Conservation (phyloP, 768 basidiomycete species). For the Termitomyces sp. region DNA sequence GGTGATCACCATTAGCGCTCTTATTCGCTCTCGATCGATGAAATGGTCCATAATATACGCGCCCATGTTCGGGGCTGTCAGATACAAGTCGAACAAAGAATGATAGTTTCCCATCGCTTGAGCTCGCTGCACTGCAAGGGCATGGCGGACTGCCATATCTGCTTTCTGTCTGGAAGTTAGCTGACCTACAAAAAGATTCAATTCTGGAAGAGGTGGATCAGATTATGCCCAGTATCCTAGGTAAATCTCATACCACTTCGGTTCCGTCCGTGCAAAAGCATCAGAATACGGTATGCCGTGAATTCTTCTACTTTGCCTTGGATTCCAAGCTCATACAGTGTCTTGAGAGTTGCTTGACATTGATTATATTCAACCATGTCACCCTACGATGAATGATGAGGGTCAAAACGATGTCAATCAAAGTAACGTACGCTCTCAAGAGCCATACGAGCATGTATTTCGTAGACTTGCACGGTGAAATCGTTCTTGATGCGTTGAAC, state of each 20-base stretch:
- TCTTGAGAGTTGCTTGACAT: constrained; percentile 88
- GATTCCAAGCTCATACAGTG: constrained; percentile 91
- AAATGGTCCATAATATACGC: constrained; percentile 99
- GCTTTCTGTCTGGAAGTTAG: constrained; percentile 91
- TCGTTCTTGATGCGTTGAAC: constrained; percentile 99
- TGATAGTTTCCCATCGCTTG: constrained; percentile 94
- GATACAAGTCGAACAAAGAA: constrained; percentile 81
- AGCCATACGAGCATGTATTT: constrained; percentile 97
- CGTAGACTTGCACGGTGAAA: constrained; percentile 95
- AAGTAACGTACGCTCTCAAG: constrained; percentile 66
- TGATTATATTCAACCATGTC: constrained; percentile 99
- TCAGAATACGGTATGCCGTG: constrained; percentile 94
- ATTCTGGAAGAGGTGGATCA: constrained; percentile 47
- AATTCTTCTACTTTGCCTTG: constrained; percentile 94
- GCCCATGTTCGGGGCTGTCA: constrained; percentile 91
- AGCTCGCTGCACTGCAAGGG: constrained; percentile 85
- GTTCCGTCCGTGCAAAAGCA: constrained; percentile 92
- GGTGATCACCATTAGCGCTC: constrained; percentile 84
- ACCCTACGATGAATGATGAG: constrained; percentile 43
- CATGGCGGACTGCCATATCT: constrained; percentile 78
- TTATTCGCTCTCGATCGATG: constrained; percentile 84
- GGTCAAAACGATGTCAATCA: constrained; percentile 5
- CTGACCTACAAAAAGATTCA: constrained; percentile 96
- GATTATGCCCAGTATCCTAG: background rate
- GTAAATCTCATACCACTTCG: constrained; percentile 65